Base-by-base conservation (phyloP, 768 basidiomycete genomes). In the Amanita pseudoporphyria region DNA sequence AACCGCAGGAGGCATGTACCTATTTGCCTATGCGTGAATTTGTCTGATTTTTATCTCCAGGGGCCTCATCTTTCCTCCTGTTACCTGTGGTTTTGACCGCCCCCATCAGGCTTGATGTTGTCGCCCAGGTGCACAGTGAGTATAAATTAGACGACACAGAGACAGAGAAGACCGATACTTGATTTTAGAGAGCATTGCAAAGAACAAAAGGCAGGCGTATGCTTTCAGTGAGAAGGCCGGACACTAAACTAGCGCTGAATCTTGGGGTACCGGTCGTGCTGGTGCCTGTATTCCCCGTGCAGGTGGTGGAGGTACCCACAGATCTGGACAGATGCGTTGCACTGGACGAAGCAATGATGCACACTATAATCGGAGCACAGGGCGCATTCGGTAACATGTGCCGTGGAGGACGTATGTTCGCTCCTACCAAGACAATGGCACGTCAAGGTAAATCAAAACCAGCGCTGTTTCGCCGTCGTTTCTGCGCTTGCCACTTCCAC, bases 381-480 rank as follows among this genome's bases (percentile, higher is more conserved):
- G 96, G 91, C 67, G 96, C 96, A 28, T 98, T 98, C 74, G 96
- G 96, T 64, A 98, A 98, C 87, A 98, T 99, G 96, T 98, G 95
- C 79, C 89, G n/a, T n/a, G n/a, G n/a, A n/a, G n/a, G n/a, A n/a
- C n/a, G n/a, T n/a, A n/a, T n/a, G n/a, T n/a, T n/a, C 71, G 95
- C 95, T 22, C 96, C 96, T 14, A 98, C 95, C 73, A 97, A 96
- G 78, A 89, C 82, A 84, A 69, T 99, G 96, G 96, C 96, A 99
- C 74, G 88, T 98, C 76, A 99, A 97, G 77, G 89, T 97, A 54
- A 94, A 94, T 84, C 89, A 93, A 78, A 95, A 94, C 80, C 94
- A 98, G 73, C 89, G 89, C 67, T 88, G 96, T 57, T 99, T 92
- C 69, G 96, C 96, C 49, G 82, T 89, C 55, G 95, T 98, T 57